Evolutionary conservation across 179 eudicot genomes (phyloP).

Genomic region (Corrigiola litoralis): DNA sequence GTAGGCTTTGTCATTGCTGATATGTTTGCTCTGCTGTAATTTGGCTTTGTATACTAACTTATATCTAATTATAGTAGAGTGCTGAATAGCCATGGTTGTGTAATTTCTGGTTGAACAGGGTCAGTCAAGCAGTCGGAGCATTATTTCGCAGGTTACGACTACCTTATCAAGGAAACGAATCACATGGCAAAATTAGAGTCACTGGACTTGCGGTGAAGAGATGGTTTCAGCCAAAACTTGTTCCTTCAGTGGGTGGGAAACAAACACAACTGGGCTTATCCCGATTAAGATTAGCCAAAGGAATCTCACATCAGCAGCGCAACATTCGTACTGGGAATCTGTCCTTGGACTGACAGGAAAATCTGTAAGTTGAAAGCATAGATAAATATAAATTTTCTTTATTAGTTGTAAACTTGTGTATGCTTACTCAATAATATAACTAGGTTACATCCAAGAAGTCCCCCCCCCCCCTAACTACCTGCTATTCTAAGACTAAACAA

Average conservation of each 20-base stretch:
- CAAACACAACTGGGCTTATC: conserved; percentile 43
- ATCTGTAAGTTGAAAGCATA: conserved; percentile 21
- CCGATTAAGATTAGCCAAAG: conserved; percentile 46
- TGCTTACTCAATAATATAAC: conserved; percentile 7
- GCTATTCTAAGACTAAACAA: neutral
- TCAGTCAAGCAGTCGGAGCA: conserved; percentile 76
- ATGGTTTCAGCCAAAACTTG: conserved; percentile 79
- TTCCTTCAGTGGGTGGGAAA: conserved; percentile 38
- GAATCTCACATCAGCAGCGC: conserved; percentile 69
- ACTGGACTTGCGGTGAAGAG: conserved; percentile 58
- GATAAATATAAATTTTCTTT: neutral
- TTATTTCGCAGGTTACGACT: conserved; percentile 74
- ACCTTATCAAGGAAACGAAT: conserved; percentile 71
- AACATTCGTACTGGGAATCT: conserved; percentile 69
- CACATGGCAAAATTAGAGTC: conserved; percentile 79
- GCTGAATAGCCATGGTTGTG: neutral
- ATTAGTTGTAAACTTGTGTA: conserved; percentile 22
- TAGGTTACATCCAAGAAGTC: conserved; percentile 13
- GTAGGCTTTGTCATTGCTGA: too few relatives aligned
- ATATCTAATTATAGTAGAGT: neutral
- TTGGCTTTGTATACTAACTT: too few relatives aligned
- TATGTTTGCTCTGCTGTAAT: too few relatives aligned
- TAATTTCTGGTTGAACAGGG: conserved; percentile 41
- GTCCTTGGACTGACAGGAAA: conserved; percentile 42
- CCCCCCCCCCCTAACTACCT: conserved; percentile 14